A percentile compares a stretch with the other conserved stretches of the same genome.
Evolutionary conservation across 192 early-diverging fungal species (phyloP).

Genomic region (Coemansia sp.): DNA sequence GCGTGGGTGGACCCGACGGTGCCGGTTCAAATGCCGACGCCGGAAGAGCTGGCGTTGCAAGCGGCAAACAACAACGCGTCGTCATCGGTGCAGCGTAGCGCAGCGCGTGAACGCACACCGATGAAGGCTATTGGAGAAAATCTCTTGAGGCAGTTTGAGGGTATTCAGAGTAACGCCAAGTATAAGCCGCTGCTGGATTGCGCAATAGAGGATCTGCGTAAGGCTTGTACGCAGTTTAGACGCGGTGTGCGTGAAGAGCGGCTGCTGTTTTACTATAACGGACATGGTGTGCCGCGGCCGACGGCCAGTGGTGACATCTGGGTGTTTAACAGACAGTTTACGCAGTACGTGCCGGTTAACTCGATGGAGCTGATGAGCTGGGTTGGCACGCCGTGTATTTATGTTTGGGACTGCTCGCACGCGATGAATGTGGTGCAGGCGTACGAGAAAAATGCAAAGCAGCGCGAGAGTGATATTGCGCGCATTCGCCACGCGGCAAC

Average conservation of each 20-base stretch:
- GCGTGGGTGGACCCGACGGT: constrained; percentile 94
- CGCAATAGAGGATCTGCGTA: constrained; percentile 90
- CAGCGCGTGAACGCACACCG: constrained; percentile 23
- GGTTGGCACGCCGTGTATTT: constrained; percentile 94
- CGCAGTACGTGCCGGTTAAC: constrained; percentile 96
- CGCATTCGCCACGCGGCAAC: constrained; percentile 45
- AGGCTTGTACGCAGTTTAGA: constrained; percentile 79
- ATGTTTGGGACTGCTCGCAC: constrained; percentile 94
- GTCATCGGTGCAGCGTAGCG: constrained; percentile 12
- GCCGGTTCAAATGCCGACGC: constrained; percentile 46
- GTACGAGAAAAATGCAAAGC: constrained; percentile 86
- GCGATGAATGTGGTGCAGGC: constrained; percentile 90
- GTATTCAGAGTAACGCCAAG: constrained; percentile 79
- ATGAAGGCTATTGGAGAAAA: constrained; percentile 74
- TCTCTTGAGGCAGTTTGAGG: constrained; percentile 92
- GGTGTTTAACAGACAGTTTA: constrained; percentile 98
- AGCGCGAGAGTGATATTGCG: constrained; percentile 74
- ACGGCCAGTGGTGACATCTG: constrained; percentile 94
- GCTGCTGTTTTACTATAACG: constrained; percentile 97
- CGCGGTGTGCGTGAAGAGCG: constrained; percentile 90
- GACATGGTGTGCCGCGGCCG: constrained; percentile 96
- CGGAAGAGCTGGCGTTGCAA: constrained; percentile 79
- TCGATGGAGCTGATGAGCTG: constrained; percentile 90
- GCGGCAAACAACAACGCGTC: constrained; percentile 22
- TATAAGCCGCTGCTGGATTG: constrained; percentile 88